Evolutionary conservation across 2,329 filamentous ascomycete species (phyloP), one percentile per base, ranked within the genome.

Genomic region (Aspergillus intermedius): DNA sequence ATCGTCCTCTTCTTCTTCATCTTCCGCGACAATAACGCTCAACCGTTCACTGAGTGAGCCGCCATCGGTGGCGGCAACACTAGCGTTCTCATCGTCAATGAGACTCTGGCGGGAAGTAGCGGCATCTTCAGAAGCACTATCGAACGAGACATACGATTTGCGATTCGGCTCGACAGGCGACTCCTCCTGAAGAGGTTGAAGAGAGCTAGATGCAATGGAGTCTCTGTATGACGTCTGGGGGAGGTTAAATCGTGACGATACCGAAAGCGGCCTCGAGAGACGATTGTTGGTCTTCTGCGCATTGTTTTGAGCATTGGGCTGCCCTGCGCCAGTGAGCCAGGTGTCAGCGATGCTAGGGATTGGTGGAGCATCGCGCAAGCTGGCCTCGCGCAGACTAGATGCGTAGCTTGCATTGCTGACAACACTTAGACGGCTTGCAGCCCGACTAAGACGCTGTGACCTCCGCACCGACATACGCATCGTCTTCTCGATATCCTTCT

Each of bases 281-380:
- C 76, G 71, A 30, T 40, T 40, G 37, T 22, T 40, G 37, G 37
- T 39, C 75, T 77, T 39, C 80, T 77, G 34, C 63, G 10, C 34
- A 35, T 35, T 35, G 51, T 34, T 45, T 49, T 35, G 60, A 5
- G 41, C n/a, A 30, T 25, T 43, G 10, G 41, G 23, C 22, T 28
- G 10, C 5, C 22, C 41, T n/a, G 12, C 13, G 25, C 21, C 13
- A 19, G n/a, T 86, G 35, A 96, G 77, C 91, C 91, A 98, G 44
- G 83, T 87, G 70, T 97, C 91, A 42, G 91, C 91, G 60, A 98
- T 97, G 40, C 88, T 95, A 1, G 93, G 93, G 53, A 98, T 89
- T 1, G 93, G 91, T 9, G 93, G 93, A 3, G 91, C 91, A 72
- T 97, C 91, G 62, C 87, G 88, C 48, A 96, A 76, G 30, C 44